Evolutionary conservation across 1,139 yeast species (phyloP).

Genomic region (Sugiyamaella sp.): DNA sequence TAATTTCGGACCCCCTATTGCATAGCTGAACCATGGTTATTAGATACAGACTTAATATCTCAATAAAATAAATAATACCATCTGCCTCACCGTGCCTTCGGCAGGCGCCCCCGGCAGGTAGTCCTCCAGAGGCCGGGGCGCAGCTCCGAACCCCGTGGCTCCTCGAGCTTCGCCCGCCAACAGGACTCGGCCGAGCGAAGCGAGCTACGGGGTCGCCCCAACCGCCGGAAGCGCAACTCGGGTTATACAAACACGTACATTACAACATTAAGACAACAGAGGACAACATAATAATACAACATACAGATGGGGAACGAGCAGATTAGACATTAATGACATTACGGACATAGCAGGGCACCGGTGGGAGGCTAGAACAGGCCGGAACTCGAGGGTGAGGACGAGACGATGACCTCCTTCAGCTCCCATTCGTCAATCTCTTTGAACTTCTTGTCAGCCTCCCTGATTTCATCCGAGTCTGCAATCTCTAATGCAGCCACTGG

Average conservation of each 20-base stretch:
- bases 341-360: background rate
- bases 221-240: conserved; percentile 12
- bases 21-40: conserved; percentile 11
- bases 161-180: background rate
- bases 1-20: conserved; percentile 7
- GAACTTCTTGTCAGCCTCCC: conserved; percentile 20
- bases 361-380: background rate
- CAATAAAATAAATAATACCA: conserved; percentile 1
- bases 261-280: background rate
- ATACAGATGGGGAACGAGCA: background rate
- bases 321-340: no score
- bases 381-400: conserved; percentile 12
- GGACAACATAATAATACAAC: background rate
- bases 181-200: conserved; percentile 5
- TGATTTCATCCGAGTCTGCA: conserved; percentile 6
- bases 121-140: background rate
- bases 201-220: conserved; percentile 14
- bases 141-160: background rate
- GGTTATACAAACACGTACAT: no score
- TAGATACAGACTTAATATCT: no score
- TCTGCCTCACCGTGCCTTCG: no score
- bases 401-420: conserved; percentile 25
- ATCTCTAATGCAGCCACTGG: background rate
- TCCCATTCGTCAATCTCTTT: conserved; percentile 25
- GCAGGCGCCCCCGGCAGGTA: background rate